A percentile compares a stretch with the other conserved stretches of the same genome.
phyloP scores from a whole-genome alignment of 768 basidiomycete genomes.

The Lactifluus echinatus region DNA sequence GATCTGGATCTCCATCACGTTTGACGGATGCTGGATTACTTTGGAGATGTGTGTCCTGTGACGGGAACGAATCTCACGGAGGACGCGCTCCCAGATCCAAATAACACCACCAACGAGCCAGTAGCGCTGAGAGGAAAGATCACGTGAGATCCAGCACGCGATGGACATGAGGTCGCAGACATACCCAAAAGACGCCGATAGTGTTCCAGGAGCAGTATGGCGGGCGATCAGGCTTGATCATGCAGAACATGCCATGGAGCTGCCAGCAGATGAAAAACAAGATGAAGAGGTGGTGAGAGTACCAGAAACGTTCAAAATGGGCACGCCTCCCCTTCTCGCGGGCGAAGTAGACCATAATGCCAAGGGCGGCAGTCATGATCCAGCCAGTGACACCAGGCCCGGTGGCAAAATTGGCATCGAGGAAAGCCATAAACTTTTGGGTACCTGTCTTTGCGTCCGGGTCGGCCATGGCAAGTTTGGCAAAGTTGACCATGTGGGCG shows the following conservation, averaged over 20 bases:
- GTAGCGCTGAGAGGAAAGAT: constrained; percentile 50
- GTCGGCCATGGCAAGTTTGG: constrained; percentile 50
- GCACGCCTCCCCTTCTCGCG: constrained; percentile 69
- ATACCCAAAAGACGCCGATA: constrained; percentile 93
- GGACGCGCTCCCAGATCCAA: constrained; percentile 80
- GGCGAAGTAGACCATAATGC: constrained; percentile 78
- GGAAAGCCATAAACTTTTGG: constrained; percentile 58
- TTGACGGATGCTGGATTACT: constrained; percentile 91
- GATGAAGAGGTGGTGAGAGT: constrained; percentile 82
- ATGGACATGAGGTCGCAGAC: constrained; percentile 23
- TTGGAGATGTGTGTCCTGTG: constrained; percentile 91
- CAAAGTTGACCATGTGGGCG: constrained; percentile 85
- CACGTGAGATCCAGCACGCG: background rate
- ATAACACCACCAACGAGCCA: constrained; percentile 84
- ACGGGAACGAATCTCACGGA: constrained; percentile 86
- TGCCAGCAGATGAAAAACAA: constrained; percentile 94
- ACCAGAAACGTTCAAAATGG: constrained; percentile 87
- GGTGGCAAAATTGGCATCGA: constrained; percentile 70
- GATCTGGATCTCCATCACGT: constrained; percentile 92
- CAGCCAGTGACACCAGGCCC: constrained; percentile 81
- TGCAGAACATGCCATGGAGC: constrained; percentile 93
- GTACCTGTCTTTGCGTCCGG: constrained; percentile 44
- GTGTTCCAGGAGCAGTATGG: constrained; percentile 80
- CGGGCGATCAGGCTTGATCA: constrained; percentile 85
- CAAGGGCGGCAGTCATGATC: constrained; percentile 74